Evolutionary conservation across 2,329 filamentous ascomycete genomes (phyloP).

Genomic region (Westerdykella sp.): DNA sequence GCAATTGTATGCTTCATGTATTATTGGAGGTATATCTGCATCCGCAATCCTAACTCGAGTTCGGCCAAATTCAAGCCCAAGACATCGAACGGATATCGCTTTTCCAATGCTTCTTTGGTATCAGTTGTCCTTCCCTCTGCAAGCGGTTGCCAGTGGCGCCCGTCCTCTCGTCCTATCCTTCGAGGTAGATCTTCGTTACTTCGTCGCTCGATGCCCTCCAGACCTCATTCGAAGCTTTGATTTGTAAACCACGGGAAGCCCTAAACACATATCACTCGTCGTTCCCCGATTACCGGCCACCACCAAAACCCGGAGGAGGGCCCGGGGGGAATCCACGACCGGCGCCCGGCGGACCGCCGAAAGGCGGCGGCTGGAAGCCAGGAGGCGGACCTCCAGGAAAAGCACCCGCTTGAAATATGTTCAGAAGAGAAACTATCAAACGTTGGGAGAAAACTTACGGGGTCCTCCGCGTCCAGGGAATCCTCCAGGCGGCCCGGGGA

Average conservation of each 20-base stretch:
- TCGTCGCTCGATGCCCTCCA: no score
- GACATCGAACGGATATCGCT: no score
- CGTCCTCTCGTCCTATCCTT: no score
- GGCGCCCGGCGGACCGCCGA: conserved; percentile 43
- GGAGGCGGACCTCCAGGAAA: conserved; percentile 49
- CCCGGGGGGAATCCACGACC: conserved; percentile 45
- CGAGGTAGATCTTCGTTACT: no score
- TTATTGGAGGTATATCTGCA: no score
- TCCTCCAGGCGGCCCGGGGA: conserved; percentile 32
- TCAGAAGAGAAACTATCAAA: conserved; percentile 14
- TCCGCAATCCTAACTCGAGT: no score
- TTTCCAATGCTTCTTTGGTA: no score
- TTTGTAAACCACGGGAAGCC: not conserved
- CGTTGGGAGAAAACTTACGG: conserved; percentile 20
- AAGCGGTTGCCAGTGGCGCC: no score
- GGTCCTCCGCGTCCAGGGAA: conserved; percentile 34
- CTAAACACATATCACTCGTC: not conserved
- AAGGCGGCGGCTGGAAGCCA: conserved; percentile 8
- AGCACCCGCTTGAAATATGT: conserved; percentile 22
- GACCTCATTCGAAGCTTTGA: no score
- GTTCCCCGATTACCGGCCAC: not conserved
- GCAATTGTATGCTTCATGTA: no score
- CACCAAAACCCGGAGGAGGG: conserved; percentile 14
- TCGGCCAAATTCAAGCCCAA: no score
- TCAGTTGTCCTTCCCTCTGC: no score